Conservation (phyloP, 768 basidiomycete species). For the Pleurotus tuber-regium region DNA sequence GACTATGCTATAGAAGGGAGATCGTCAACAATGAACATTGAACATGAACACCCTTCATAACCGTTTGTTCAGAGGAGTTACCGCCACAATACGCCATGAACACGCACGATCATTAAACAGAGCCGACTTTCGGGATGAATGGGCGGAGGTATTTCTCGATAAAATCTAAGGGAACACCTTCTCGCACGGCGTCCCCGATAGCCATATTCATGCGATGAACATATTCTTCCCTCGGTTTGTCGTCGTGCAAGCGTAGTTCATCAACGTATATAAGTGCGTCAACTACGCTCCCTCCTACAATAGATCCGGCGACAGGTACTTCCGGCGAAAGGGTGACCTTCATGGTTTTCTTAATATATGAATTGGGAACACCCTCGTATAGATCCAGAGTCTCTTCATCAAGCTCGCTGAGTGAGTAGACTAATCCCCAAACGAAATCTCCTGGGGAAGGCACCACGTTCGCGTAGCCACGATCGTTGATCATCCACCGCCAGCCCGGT, state of each 20-base stretch:
- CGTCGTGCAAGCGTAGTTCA: slow-evolving; percentile 25
- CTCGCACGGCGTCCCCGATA: slow-evolving; percentile 37
- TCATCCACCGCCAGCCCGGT: slow-evolving; percentile 48
- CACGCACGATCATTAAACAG: too few species aligned
- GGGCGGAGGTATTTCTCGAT: slow-evolving; percentile 42
- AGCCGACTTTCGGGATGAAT: too few species aligned
- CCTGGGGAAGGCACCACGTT: slow-evolving; percentile 39
- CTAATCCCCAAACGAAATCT: slow-evolving; percentile 40
- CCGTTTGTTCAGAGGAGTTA: too few species aligned
- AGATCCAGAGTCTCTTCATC: slow-evolving; percentile 43
- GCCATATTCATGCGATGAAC: slow-evolving; percentile 44
- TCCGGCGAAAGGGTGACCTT: slow-evolving; percentile 23
- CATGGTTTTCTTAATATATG: slow-evolving; percentile 35
- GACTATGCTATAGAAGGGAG: too few species aligned
- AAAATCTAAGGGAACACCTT: slow-evolving; percentile 39
- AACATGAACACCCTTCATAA: too few species aligned
- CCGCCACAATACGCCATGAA: too few species aligned
- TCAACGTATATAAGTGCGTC: slow-evolving; percentile 42
- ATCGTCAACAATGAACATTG: too few species aligned
- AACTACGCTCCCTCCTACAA: slow-evolving; percentile 13
- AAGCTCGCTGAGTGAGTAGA: slow-evolving; percentile 37
- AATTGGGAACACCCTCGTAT: slow-evolving; percentile 36
- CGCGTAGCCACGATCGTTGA: slow-evolving; percentile 41
- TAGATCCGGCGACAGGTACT: too few species aligned
- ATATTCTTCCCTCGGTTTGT: slow-evolving; percentile 38